Evolutionary conservation across 495 filamentous ascomycete species (phyloP), one percentile per base, ranked within the genome.

Genomic region (Aspergillus kassunensis): DNA sequence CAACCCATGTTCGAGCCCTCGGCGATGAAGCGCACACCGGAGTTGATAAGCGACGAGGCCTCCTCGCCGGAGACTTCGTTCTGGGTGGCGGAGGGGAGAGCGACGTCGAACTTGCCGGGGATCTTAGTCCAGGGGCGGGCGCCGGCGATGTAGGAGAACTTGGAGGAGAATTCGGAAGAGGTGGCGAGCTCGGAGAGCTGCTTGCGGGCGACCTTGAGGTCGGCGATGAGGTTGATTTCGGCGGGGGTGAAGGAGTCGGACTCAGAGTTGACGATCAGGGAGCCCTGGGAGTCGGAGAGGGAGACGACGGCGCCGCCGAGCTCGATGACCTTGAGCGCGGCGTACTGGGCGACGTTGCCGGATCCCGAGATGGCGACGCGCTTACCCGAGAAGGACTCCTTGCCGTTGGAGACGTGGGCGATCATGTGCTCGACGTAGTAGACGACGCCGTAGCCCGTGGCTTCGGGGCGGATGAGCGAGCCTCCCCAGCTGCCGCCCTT

Each of bases 1-100:
- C 90, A 97, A 48, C 93, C 93, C 92, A 98, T 98, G 79, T 98
- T 98, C 73, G 87, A 91, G 21, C 93, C 93, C 74, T 98, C 93
- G 51, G 93, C 93, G 61, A 97, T 83, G 80, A 92, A 96, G 67
- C 84, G 83, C 58, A 76, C 78, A 56, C 93, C 93, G 53, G 75
- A 78, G 48, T 78, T 80, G 49, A 97, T 83, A 29, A 98, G 79
- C 16, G 80, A 83, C 72, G 88, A 74, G 44, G 91, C 93, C 74
- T 98, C 93, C 65, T 92, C 88, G 61, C 84, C 82, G 64, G 77
- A 86, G 58, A 98, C 90, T 71, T 98, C 93, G 78, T 98, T 98
- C 80, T 98, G 93, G 54, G 93, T 98, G 24, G 93, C 93, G 56
- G 77, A 90, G 27, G 93, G 93, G 40, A 98, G 86, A 19, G 89